Evolutionary conservation across 192 early-diverging fungal species (phyloP).

Genomic region (Coemansia sp.): DNA sequence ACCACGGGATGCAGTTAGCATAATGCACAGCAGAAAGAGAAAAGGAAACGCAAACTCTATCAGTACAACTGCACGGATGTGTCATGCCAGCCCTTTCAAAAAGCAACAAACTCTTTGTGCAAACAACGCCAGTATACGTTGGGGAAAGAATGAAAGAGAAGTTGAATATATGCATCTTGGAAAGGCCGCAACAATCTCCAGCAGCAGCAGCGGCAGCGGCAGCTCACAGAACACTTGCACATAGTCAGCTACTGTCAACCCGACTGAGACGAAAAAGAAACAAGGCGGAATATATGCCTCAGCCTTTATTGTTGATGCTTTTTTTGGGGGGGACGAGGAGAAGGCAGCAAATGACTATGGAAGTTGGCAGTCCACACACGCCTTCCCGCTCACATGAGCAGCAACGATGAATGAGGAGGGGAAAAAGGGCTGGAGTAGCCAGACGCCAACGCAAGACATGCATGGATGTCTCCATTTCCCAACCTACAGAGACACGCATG

Average conservation of each 20-base stretch:
- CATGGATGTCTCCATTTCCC: background rate
- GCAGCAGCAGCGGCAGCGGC: background rate
- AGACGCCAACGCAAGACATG: background rate
- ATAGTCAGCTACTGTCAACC: background rate
- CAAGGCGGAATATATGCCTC: no score
- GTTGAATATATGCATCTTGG: conserved; percentile 32
- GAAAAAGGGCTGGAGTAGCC: background rate
- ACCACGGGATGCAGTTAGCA: background rate
- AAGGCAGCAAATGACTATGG: conserved; percentile 7
- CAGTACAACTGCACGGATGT: background rate
- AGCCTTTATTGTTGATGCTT: background rate
- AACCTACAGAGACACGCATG: no score
- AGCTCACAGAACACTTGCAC: background rate
- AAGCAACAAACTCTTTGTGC: background rate
- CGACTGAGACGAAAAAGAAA: no score
- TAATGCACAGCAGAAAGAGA: background rate
- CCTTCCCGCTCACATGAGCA: conserved; percentile 4
- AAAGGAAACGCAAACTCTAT: background rate
- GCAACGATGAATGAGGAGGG: background rate
- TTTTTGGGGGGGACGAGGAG: background rate
- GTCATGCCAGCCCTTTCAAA: background rate
- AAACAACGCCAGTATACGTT: background rate
- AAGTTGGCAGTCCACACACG: conserved; percentile 1
- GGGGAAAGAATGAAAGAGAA: conserved; percentile 5
- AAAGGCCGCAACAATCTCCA: conserved; percentile 6